Conservation (phyloP, 352 stramenopile genomes). For the Thalassiosira livingstoniorum region DNA sequence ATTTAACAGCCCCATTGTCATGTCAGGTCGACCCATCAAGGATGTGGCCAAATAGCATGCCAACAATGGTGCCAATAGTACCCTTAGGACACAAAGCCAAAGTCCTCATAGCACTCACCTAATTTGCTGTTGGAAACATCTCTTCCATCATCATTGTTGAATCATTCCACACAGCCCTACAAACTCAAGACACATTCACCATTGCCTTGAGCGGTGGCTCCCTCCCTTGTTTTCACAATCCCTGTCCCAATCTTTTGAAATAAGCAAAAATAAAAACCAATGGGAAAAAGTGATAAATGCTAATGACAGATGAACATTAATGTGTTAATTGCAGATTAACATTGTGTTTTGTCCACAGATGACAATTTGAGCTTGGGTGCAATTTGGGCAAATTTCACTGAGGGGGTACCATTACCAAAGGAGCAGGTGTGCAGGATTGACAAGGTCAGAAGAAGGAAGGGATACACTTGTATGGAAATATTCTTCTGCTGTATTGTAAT, state of each 20-base stretch:
- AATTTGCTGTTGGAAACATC: slow-evolving; percentile 17
- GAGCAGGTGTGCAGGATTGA: slow-evolving; percentile 93
- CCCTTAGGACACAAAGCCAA: slow-evolving; percentile 24
- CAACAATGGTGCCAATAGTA: too few relatives aligned
- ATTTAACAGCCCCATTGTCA: too few relatives aligned
- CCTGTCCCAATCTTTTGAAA: slow-evolving; percentile 60
- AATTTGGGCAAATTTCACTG: slow-evolving; percentile 91
- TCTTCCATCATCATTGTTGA: slow-evolving; percentile 34
- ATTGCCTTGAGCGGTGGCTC: slow-evolving; percentile 80
- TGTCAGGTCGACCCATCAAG: too few relatives aligned
- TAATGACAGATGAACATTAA: slow-evolving; percentile 98
- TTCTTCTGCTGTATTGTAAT: too few relatives aligned
- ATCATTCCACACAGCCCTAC: slow-evolving; percentile 37
- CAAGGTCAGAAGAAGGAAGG: too few relatives aligned
- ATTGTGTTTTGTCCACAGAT: slow-evolving; percentile 92
- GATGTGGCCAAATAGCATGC: too few relatives aligned
- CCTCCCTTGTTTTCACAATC: slow-evolving; percentile 66
- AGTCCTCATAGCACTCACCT: slow-evolving; percentile 25
- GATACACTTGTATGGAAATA: too few relatives aligned
- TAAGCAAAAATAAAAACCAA: slow-evolving; percentile 70
- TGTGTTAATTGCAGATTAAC: slow-evolving; percentile 98
- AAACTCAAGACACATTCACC: slow-evolving; percentile 56
- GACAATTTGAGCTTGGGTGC: slow-evolving; percentile 96
- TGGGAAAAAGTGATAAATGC: slow-evolving; percentile 97
- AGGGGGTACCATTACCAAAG: slow-evolving; percentile 86